phyloP scores from a whole-genome alignment of 495 filamentous ascomycete species.

The Margaritispora aquatica region DNA sequence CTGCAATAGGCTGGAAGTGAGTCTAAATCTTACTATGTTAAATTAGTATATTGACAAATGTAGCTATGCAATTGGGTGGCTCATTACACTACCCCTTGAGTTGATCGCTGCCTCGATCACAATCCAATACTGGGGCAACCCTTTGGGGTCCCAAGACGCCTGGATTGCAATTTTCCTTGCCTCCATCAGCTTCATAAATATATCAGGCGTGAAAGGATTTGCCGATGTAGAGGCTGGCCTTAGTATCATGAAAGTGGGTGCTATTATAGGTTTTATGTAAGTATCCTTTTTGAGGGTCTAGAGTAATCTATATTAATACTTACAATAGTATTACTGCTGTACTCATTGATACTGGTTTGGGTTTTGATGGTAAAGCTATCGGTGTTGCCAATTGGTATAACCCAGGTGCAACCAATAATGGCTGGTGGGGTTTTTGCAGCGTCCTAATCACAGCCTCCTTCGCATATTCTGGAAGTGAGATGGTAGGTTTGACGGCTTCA shows the following conservation, averaged over 20 bases:
- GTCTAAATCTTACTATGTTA: neutral
- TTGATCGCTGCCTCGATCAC: conserved; percentile 88
- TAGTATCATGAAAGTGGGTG: conserved; percentile 76
- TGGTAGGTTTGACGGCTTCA: conserved; percentile 83
- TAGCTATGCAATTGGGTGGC: conserved; percentile 10
- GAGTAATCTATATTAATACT: neutral
- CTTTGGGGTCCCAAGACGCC: conserved; percentile 55
- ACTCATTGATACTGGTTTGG: conserved; percentile 74
- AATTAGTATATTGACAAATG: neutral
- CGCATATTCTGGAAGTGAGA: conserved; percentile 84
- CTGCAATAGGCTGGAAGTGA: conserved; percentile 91
- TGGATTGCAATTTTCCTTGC: conserved; percentile 87
- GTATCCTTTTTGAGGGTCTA: conserved; percentile 24
- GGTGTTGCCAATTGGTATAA: conserved; percentile 71
- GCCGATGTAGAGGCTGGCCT: conserved; percentile 90
- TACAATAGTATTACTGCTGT: conserved; percentile 63
- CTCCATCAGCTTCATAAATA: conserved; percentile 70
- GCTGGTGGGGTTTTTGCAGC: conserved; percentile 89
- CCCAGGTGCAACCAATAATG: conserved; percentile 84
- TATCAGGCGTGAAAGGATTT: conserved; percentile 82
- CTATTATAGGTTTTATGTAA: conserved; percentile 84
- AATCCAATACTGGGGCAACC: conserved; percentile 75
- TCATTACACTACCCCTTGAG: conserved; percentile 56
- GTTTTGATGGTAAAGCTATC: conserved; percentile 63
- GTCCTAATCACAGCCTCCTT: conserved; percentile 92